Evolutionary conservation across 768 basidiomycete species (phyloP), one percentile per base, ranked within the genome.

Genomic region (Grammothele lineata): DNA sequence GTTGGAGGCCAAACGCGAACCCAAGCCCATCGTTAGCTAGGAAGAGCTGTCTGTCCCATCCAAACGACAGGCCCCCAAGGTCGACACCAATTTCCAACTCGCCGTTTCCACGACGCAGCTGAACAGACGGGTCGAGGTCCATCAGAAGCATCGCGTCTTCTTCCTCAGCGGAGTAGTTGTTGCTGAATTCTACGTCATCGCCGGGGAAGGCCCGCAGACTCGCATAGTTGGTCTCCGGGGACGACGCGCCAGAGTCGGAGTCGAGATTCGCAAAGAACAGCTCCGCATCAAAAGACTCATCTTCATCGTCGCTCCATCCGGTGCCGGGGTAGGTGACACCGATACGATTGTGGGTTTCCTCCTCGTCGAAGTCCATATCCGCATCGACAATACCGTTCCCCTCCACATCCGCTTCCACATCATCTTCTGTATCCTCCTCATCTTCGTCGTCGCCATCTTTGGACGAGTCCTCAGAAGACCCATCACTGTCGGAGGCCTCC

Each of bases 191-290:
- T n/a, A 47, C 51, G 42, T 62, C 62, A 45, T 50, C 65, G 24
- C 58, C 56, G 22, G 43, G 19, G 33, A 56, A 57, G 33, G 51
- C 50, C 9, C 63, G 66, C 36, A 75, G 71, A 35, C 68, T 54
- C 43, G 73, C 75, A 23, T 71, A 72, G 33, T 67, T 70, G 52
- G 77, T 74, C 47, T 67, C 69, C 25, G 72, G 70, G 24, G 77
- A 78, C 7, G 46, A 47, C 40, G 70, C 71, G 47, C 70, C 74
- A 34, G 68, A 59, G 43, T 69, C 75, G 18, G 73, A 76, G 30
- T 81, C 80, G 34, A 91, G 76, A 59, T 88, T 85, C 45, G 83
- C 80, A 58, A 92, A 91, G 68, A 92, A 91, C 0, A 91, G 63
- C 51, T 91, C 87, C 9, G 89, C 89, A 56, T 92, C 89, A 56